Percentiles rank a stretch among this genome's conserved stretches.
Conservation (phyloP, 2,329 filamentous ascomycete genomes). For the Fusarium pininemorale region DNA sequence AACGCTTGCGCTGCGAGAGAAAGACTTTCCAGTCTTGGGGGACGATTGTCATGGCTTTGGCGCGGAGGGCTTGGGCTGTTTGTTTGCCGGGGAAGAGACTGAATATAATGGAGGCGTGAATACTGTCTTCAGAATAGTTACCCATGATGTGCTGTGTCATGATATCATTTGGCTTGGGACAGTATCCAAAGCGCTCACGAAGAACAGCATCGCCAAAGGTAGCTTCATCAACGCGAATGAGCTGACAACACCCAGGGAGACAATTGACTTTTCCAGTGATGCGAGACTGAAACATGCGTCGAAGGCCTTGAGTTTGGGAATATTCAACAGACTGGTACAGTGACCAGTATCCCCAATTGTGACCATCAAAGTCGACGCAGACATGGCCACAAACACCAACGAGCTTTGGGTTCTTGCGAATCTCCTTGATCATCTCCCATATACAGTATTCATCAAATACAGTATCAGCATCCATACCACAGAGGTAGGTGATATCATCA, state of each 20-base stretch:
- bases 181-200: constrained; percentile 58
- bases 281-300: constrained; percentile 59
- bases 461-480: constrained; percentile 60
- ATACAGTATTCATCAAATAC: constrained; percentile 57
- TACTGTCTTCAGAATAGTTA: constrained; percentile 59
- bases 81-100: constrained; percentile 54
- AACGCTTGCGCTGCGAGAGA: constrained; percentile 58
- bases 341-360: constrained; percentile 55
- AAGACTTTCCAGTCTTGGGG: constrained; percentile 58
- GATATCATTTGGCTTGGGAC: constrained; percentile 58
- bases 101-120: constrained; percentile 60
- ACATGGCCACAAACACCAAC: constrained; percentile 61
- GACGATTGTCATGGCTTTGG: constrained; percentile 58
- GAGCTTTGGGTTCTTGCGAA: constrained; percentile 53
- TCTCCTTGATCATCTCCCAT: constrained; percentile 54
- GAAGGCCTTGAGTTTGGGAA: constrained; percentile 57
- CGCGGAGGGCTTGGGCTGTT: constrained; percentile 57
- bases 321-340: constrained; percentile 60
- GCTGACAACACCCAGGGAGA: constrained; percentile 59
- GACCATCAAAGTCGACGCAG: constrained; percentile 55
- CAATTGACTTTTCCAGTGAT: constrained; percentile 61
- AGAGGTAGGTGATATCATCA: constrained; percentile 53
- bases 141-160: constrained; percentile 60
- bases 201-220: constrained; percentile 59
- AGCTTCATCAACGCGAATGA: constrained; percentile 59